Base-by-base conservation (phyloP, 306 rosid genomes). In the Inga leiocalycina region DNA sequence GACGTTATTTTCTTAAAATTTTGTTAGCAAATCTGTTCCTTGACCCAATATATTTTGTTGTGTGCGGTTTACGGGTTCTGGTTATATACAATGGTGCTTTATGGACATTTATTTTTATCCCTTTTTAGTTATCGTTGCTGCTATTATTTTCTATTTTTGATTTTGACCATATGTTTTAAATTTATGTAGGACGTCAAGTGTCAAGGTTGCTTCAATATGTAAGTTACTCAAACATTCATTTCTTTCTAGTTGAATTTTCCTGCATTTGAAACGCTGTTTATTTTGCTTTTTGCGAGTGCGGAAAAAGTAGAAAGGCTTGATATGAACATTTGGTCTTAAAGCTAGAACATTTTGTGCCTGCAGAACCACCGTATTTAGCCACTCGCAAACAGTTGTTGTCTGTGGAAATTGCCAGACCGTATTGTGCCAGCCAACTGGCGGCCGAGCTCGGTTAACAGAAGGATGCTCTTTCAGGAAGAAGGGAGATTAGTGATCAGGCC, bases 401-500 rank as follows among this genome's bases (percentile, higher is more conserved):
- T 83, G 86, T 32, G 86, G 86, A 1, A 83, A 83, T 32, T 83
- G 86, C 51, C 86, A 83, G 30, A 83, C 86, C 3, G 86, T 83
- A 48, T 78, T 83, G 86, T 83, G 86, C 83, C 86, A 83, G 62
- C 86, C 86, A 49, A 83, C 86, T 1, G 86, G 86, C 72, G 86
- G 86, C 30, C 75, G 52, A 65, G 86, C 86, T 41, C 80, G 86
- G 48, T 43, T 83, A 51, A 83, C 86, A 0, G 86, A 83, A 57
- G 86, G 86, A 10, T 83, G 86, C 62, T 83, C 86, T 46, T 77
- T 86, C 78, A 77, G 88, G 85, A 75, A 86, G 89, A 52, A 86
- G 87, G 83, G 83, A 49, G 86, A 83, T 78, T 83, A 83, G 67
- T 70, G 30, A n/a, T 66, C 75, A 30, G 46, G 57, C 64, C 48